Base-by-base conservation (phyloP, 768 basidiomycete genomes). In the Suillus decipiens region DNA sequence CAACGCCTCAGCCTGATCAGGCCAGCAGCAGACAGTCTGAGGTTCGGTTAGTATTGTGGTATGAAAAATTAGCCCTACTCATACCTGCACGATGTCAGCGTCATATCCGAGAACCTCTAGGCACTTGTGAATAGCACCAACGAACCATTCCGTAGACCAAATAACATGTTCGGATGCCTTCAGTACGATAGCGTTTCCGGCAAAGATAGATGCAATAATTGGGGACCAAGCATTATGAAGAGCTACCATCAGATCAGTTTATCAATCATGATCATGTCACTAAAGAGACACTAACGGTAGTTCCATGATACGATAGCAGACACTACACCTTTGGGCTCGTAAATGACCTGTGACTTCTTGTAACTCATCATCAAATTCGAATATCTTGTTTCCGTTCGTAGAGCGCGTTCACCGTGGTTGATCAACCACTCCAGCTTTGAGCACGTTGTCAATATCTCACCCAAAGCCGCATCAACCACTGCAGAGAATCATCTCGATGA, bases 301-400 rank as follows among this genome's bases (percentile, higher is more conserved):
- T 95, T 95, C 93, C 95, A 98, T 0, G 94, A 96, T 5, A 98
- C 95, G 63, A 96, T 89, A 3, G 88, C 97, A 51, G 92, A 89
- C 15, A 97, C 92, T 1, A 96, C 92, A 31, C 97, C 97, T 24
- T 95, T 83, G 22, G 96, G 96, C 66, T 97, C 93, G 71, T 93
- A 96, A 69, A 92, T 75, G 28, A 96, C 88, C 70, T 88, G 81
- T 1, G 89, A 88, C 45, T 80, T 84, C 77, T 95, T 95, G 78
- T 95, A 92, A 48, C 77, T 82, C 65, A 93, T 77, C 74, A 93
- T 80, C 47, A 89, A 75, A 70, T 89, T 89, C 37, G 82, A 80
- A 42, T 81, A 80, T 67, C 97, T 82, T 12, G 81, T 83, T 68
- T 95, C 89, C 0, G 95, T 93, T 65, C 79, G 79, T 39, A 99